These are phyloP conservation scores for Heterobasidion occidentale DNA, from an alignment of 1,284 basidiomycete species.

Conservation along the genomic window DNA sequence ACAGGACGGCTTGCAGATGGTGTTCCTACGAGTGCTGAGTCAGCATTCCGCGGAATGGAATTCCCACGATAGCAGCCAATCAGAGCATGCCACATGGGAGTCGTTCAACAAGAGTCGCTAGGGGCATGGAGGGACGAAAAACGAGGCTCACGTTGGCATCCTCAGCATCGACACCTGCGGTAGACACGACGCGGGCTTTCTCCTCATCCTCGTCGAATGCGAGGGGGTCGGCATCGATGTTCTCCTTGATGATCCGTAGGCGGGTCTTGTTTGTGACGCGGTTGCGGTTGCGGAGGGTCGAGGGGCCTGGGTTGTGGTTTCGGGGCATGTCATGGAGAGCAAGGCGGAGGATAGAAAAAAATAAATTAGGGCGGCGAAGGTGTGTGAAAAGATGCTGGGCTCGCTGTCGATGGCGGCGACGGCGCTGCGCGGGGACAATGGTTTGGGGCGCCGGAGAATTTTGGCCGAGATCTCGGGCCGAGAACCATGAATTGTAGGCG, in stretches of 20 bases:
- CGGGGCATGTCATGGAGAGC: constrained; percentile 74
- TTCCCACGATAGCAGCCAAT: constrained; percentile 41
- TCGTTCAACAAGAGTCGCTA: constrained; percentile 35
- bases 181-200: constrained; percentile 57
- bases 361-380: constrained; percentile 11
- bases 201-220: constrained; percentile 78
- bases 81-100: constrained; percentile 33
- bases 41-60: constrained; percentile 54
- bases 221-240: constrained; percentile 75
- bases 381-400: constrained; percentile 6
- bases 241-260: constrained; percentile 73
- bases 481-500: constrained; percentile 6
- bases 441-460: constrained; percentile 12
- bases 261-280: constrained; percentile 89
- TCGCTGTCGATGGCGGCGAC: constrained; percentile 14
- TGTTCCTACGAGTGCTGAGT: constrained; percentile 75
- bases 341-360: constrained; percentile 13
- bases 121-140: constrained; percentile 26
- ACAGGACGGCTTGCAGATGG: constrained; percentile 82
- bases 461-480: constrained; percentile 11
- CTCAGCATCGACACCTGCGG: constrained; percentile 75
- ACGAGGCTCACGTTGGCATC: constrained; percentile 74
- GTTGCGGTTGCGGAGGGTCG: constrained; percentile 74
- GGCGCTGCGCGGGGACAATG: constrained; percentile 13
- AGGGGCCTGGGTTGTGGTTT: constrained; percentile 62